These are phyloP conservation scores for Plectosphaerella cucumerina DNA, from an alignment of 2,329 filamentous ascomycete species.

Conservation along the genomic window DNA sequence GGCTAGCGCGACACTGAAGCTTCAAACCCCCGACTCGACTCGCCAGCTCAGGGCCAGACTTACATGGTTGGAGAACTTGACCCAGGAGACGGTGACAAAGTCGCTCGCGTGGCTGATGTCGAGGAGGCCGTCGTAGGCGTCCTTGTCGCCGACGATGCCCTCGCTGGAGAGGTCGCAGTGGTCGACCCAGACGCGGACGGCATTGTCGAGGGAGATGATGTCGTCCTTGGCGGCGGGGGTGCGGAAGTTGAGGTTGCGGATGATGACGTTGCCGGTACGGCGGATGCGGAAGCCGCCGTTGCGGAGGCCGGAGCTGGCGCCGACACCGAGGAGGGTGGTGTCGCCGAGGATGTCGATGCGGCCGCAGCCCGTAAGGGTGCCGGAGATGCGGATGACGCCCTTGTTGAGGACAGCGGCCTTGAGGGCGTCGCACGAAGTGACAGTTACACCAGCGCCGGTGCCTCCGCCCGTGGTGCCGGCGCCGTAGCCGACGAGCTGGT, in stretches of 20 bases:
- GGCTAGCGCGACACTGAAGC: too few relatives aligned
- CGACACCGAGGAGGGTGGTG: constrained; percentile 48
- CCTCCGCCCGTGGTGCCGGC: constrained; percentile 39
- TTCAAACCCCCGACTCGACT: too few relatives aligned
- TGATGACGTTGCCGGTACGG: constrained; percentile 46
- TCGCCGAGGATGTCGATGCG: constrained; percentile 41
- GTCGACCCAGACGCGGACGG: constrained; percentile 43
- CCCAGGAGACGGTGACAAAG: constrained; percentile 34
- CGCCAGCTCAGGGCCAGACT: background rate
- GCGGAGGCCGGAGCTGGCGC: constrained; percentile 37
- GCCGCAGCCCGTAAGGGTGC: constrained; percentile 34
- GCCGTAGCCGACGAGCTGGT: constrained; percentile 27
- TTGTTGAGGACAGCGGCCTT: constrained; percentile 28
- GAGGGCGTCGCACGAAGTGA: constrained; percentile 37
- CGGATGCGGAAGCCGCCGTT: constrained; percentile 43
- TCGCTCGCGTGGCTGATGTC: constrained; percentile 39
- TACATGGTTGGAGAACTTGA: constrained; percentile 34
- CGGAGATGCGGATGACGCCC: constrained; percentile 41
- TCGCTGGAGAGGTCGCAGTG: constrained; percentile 34
- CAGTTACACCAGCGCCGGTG: constrained; percentile 38
- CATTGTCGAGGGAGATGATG: constrained; percentile 42
- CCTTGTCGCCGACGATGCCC: constrained; percentile 30
- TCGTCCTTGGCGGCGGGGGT: constrained; percentile 45
- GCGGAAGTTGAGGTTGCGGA: constrained; percentile 49
- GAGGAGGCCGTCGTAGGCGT: constrained; percentile 36